phyloP scores from a whole-genome alignment of 257 asterid species.

The Ophiorrhiza pumila region DNA sequence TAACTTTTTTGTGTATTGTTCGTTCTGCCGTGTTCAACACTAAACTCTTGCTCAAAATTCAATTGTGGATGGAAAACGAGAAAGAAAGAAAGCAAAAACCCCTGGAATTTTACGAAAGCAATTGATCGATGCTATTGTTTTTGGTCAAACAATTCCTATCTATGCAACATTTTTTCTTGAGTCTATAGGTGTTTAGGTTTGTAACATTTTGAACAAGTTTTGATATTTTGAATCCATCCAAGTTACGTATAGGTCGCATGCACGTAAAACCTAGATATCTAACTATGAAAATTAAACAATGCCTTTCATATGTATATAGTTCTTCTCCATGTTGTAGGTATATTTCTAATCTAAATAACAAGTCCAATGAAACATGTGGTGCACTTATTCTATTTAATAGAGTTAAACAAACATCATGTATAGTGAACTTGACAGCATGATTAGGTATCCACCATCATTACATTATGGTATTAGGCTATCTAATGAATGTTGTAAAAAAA shows the following conservation, averaged over 20 bases:
- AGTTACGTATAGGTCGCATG: background rate
- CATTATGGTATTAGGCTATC: no score
- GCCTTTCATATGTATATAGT: background rate
- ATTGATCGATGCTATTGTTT: background rate
- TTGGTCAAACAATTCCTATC: background rate
- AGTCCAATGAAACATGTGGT: no score
- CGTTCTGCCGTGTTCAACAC: slow-evolving; percentile 20
- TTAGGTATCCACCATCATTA: no score
- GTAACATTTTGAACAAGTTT: background rate
- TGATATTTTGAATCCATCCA: no score
- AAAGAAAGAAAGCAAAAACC: background rate
- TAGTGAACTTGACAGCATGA: no score
- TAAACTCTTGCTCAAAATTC: slow-evolving; percentile 7
- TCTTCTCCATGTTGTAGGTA: background rate
- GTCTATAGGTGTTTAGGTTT: slow-evolving; percentile 10
- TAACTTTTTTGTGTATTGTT: background rate
- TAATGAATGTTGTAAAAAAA: no score
- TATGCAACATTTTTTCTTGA: slow-evolving; percentile 5
- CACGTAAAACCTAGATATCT: background rate
- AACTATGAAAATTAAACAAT: background rate
- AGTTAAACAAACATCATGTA: no score
- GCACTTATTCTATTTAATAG: no score
- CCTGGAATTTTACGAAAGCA: background rate
- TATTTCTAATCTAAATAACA: background rate
- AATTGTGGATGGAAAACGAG: slow-evolving; percentile 11